A percentile compares a stretch with the other conserved stretches of the same genome.
These are phyloP conservation scores for Tolypocladium pustulatum DNA, from an alignment of 2,329 filamentous ascomycete species.

Conservation along the genomic window DNA sequence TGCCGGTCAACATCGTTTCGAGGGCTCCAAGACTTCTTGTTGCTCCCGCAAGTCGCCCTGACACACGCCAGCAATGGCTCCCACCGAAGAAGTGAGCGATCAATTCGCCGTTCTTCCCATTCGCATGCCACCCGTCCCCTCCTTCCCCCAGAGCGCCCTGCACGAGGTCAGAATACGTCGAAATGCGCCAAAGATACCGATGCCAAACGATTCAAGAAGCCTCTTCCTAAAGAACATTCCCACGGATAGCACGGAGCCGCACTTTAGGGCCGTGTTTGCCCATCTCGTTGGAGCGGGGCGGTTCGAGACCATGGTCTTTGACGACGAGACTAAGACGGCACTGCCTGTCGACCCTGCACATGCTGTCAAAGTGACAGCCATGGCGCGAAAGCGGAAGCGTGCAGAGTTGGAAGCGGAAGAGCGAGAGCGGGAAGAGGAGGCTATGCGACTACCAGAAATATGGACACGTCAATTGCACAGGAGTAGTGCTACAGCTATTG, in stretches of 20 bases:
- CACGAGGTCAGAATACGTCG: constrained; percentile 84
- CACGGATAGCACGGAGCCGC: constrained; percentile 66
- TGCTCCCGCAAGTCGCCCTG: not conserved
- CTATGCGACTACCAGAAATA: constrained; percentile 52
- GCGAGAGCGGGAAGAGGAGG: constrained; percentile 43
- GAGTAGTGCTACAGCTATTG: constrained; percentile 71
- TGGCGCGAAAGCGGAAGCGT: constrained; percentile 30
- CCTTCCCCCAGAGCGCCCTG: constrained; percentile 50
- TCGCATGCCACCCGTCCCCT: constrained; percentile 50
- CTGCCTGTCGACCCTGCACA: constrained; percentile 37
- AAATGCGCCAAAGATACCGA: constrained; percentile 70
- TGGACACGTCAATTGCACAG: constrained; percentile 63
- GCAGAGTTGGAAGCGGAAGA: constrained; percentile 44
- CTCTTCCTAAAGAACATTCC: constrained; percentile 90
- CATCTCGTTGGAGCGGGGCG: constrained; percentile 64
- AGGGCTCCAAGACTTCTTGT: not conserved
- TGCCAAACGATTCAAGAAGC: constrained; percentile 62
- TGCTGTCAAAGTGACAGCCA: constrained; percentile 25
- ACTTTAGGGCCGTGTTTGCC: constrained; percentile 67
- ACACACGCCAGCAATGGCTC: constrained; percentile 14
- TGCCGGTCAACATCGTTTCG: not conserved
- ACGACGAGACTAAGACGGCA: constrained; percentile 40
- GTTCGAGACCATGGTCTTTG: constrained; percentile 70
- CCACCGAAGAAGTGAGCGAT: constrained; percentile 18
- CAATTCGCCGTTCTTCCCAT: constrained; percentile 64